Conservation (phyloP, 148 eudicot genomes). For the Fagopyrum esculentum region DNA sequence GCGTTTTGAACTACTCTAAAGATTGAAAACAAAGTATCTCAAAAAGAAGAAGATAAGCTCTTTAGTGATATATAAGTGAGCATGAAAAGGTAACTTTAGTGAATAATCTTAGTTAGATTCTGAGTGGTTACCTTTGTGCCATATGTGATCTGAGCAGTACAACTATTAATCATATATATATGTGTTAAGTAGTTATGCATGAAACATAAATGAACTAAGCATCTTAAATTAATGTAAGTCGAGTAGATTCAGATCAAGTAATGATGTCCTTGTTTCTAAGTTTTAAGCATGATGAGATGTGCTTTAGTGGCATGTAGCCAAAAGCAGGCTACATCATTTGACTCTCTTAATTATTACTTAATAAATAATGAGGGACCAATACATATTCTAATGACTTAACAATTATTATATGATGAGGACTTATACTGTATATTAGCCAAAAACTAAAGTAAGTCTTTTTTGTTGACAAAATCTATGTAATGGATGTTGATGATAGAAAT, state of each 20-base stretch:
- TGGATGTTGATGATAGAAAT: neutral
- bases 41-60: neutral
- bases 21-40: neutral
- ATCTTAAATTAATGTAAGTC: neutral
- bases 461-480: slow-evolving; percentile 8
- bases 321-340: slow-evolving; percentile 11
- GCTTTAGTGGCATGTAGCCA: slow-evolving; percentile 15
- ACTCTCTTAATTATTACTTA: slow-evolving; percentile 6
- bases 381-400: neutral
- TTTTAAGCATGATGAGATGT: slow-evolving; percentile 10
- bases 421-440: neutral
- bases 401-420: neutral
- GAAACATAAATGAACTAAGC: neutral
- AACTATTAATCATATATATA: neutral
- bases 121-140: slow-evolving; percentile 6
- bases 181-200: neutral
- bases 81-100: neutral
- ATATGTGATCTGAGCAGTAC: neutral
- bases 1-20: neutral
- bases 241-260: slow-evolving; percentile 9
- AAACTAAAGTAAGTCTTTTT: neutral
- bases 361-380: slow-evolving; percentile 1
- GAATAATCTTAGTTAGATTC: slow-evolving; percentile 11
- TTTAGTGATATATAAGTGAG: neutral
- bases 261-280: slow-evolving; percentile 5